Evolutionary conservation across 2,329 filamentous ascomycete species (phyloP).

Genomic region (Fusarium sp.): DNA sequence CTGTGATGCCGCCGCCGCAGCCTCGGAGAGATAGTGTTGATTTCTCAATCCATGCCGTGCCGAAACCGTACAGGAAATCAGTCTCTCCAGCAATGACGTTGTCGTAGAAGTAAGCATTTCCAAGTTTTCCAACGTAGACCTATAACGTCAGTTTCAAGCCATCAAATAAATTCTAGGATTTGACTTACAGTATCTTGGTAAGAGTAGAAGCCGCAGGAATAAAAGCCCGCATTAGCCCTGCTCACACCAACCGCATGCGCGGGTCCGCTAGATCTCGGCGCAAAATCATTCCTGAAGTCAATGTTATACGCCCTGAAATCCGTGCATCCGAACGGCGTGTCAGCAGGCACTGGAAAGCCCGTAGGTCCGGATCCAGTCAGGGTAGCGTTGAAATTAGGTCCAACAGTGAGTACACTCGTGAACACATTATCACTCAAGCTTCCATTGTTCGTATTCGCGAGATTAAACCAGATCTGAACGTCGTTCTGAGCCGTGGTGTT

Average conservation of each 20-base stretch:
- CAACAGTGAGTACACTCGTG: slow-evolving; percentile 69
- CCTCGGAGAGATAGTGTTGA: slow-evolving; percentile 63
- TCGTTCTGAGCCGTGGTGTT: slow-evolving; percentile 53
- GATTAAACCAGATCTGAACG: slow-evolving; percentile 67
- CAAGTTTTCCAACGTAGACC: slow-evolving; percentile 73
- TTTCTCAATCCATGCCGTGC: slow-evolving; percentile 68
- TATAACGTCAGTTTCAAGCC: slow-evolving; percentile 16
- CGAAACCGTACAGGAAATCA: slow-evolving; percentile 75
- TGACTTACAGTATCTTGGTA: slow-evolving; percentile 70
- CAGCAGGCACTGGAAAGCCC: slow-evolving; percentile 66
- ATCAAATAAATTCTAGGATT: rapidly evolving
- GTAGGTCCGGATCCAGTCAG: slow-evolving; percentile 70
- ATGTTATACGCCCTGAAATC: slow-evolving; percentile 75
- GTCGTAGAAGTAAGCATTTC: slow-evolving; percentile 71
- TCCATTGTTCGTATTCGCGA: slow-evolving; percentile 56
- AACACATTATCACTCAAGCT: slow-evolving; percentile 67
- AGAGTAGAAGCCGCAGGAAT: slow-evolving; percentile 71
- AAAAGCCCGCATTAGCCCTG: slow-evolving; percentile 73
- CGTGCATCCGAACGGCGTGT: slow-evolving; percentile 69
- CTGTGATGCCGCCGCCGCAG: slow-evolving; percentile 73
- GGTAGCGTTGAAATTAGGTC: slow-evolving; percentile 69
- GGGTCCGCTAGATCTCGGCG: slow-evolving; percentile 61
- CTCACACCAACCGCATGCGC: slow-evolving; percentile 68
- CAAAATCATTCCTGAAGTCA: slow-evolving; percentile 69
- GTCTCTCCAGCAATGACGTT: slow-evolving; percentile 70